Evolutionary conservation across 1,284 basidiomycete species (phyloP).

Genomic region (Malassezia globosa): DNA sequence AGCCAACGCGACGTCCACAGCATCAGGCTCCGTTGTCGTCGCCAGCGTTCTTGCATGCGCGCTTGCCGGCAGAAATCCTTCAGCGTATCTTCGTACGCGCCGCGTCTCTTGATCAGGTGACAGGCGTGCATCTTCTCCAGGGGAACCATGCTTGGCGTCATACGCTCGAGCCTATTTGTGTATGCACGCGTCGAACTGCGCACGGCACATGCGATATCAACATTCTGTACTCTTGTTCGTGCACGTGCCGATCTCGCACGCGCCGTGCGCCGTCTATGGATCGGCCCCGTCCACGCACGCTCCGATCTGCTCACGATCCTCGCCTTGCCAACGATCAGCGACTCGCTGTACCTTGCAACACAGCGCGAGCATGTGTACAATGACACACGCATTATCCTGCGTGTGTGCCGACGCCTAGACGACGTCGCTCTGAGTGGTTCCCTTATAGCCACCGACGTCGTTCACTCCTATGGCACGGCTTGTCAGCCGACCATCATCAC

Average conservation of each 20-base stretch:
- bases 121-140: background rate
- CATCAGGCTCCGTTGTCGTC: too few species aligned
- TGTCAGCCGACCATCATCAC: conserved; percentile 37
- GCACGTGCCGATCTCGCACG: conserved; percentile 21
- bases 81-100: background rate
- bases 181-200: conserved; percentile 14
- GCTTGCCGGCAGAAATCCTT: conserved; percentile 2
- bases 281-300: conserved; percentile 28
- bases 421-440: conserved; percentile 39
- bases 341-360: conserved; percentile 21
- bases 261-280: conserved; percentile 29
- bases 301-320: conserved; percentile 36
- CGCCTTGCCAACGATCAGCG: conserved; percentile 26
- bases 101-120: background rate
- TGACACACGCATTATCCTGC: conserved; percentile 25
- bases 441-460: conserved; percentile 28
- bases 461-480: conserved; percentile 35
- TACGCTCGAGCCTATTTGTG: background rate
- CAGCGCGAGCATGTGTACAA: conserved; percentile 23
- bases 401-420: conserved; percentile 31
- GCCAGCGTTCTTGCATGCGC: too few species aligned
- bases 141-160: background rate
- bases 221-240: conserved; percentile 3
- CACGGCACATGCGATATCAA: background rate
- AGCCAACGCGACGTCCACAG: too few species aligned